Evolutionary conservation across 441 rosid species (phyloP), one percentile per base, ranked within the genome.

Genomic region (Hura crepitans): DNA sequence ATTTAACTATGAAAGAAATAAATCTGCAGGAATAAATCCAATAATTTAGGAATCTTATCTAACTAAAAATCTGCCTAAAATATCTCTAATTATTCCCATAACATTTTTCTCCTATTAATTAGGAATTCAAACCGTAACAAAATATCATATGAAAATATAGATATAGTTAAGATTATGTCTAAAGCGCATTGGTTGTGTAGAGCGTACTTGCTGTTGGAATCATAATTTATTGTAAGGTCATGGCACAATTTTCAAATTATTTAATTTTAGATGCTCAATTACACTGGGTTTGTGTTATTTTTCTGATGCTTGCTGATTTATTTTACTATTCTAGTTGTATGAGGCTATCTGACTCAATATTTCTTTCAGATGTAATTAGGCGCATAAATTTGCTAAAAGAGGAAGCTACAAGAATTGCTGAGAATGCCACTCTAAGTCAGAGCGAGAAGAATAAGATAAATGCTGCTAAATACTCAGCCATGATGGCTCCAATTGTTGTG

Each of bases 401-500:
- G 82, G 99, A 95, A 84, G 97, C 91, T 75, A 86, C 90, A 74
- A 83, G 99, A 62, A 90, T 90, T 77, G 88, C 92, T 10, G 99
- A 90, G 78, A 92, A 92, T 84, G 84, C 81, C 25, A 90, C 99
- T 75, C 82, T 95, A 72, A 92, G 89, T 81, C 96, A 82, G 84
- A 85, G 79, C 80, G 99, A 95, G 86, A 95, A 95, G 81, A 89
- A 82, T 77, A 88, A 89, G 80, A 95, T 95, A 81, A 90, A 84
- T 84, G 92, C 90, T 79, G 97, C 97, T 50, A 92, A 87, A 76
- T 95, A 92, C 82, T 90, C 99, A 58, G 99, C 99, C 50, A 87
- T 95, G 97, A 95, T 95, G 99, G 97, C 97, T 75, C 99, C 99
- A 58, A 86, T 92, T 72, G 83, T 90, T 74, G 93, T 92, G 77